phyloP scores from a whole-genome alignment of 169 alveolate genomes.

The Sarcocystis neurona region DNA sequence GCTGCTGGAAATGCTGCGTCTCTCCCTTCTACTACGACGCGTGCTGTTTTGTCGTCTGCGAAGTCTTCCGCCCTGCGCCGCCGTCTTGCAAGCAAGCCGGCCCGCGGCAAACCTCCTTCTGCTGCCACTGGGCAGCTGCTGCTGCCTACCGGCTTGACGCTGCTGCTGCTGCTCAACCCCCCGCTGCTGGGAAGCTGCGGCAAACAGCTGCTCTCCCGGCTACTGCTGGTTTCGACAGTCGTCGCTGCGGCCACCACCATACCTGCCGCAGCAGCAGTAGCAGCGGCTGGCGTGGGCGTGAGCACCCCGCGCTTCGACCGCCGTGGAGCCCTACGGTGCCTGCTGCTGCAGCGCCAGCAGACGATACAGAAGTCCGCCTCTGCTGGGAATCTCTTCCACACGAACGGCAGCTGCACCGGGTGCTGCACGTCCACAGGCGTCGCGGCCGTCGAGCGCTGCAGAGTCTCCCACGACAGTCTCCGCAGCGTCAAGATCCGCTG shows the following conservation, averaged over 20 bases:
- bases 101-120: conserved; percentile 8
- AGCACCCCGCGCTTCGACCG: background rate
- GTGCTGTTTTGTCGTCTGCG: background rate
- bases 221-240: background rate
- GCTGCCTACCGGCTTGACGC: background rate
- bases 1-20: no score
- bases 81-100: background rate
- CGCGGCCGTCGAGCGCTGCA: background rate
- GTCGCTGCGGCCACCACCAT: background rate
- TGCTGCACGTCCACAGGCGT: background rate
- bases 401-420: conserved; percentile 26
- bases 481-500: no score
- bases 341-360: conserved; percentile 23
- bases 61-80: background rate
- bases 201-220: no score
- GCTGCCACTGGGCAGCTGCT: background rate
- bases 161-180: conserved; percentile 10
- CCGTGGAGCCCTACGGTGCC: background rate
- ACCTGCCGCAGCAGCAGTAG: background rate
- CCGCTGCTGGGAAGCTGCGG: no score
- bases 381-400: conserved; percentile 1
- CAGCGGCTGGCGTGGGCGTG: background rate
- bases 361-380: background rate
- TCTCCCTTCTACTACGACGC: no score
- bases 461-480: no score